Evolutionary conservation across 2,329 filamentous ascomycete species (phyloP).

Genomic region (Aciculosporium take): DNA sequence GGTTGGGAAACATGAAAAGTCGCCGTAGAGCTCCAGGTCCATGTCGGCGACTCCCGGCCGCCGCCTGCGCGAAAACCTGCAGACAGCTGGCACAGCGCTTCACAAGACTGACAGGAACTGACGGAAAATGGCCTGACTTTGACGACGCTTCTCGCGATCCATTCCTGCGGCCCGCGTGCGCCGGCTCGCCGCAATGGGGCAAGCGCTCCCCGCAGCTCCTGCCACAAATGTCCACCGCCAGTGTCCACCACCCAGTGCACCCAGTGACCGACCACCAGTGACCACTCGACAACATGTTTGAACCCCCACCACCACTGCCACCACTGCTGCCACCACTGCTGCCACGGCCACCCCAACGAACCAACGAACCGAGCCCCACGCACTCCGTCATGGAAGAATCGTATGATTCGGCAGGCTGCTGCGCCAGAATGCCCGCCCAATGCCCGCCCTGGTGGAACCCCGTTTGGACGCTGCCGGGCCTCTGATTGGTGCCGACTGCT

Average conservation of each 20-base stretch:
- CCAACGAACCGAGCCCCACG: slow-evolving; percentile 6
- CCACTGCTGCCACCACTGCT: slow-evolving; percentile 1
- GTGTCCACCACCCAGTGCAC: not conserved
- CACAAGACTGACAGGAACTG: not conserved
- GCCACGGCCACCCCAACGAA: not conserved
- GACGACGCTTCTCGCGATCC: slow-evolving; percentile 1
- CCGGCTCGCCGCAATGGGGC: too few species aligned
- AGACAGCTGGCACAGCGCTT: not conserved
- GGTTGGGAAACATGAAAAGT: too few species aligned
- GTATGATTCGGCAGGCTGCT: slow-evolving; percentile 6
- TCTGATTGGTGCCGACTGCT: not conserved
- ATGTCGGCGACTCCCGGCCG: slow-evolving; percentile 6
- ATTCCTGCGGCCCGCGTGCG: slow-evolving; percentile 2
- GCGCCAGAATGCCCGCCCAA: slow-evolving; percentile 3
- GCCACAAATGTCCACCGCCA: too few species aligned
- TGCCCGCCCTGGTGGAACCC: slow-evolving; percentile 2
- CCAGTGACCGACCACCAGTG: too few species aligned
- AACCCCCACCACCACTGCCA: not conserved
- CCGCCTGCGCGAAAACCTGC: not conserved
- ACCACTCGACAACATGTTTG: too few species aligned
- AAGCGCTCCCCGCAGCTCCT: too few species aligned
- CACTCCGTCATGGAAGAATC: slow-evolving; percentile 7
- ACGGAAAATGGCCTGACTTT: slow-evolving; percentile 10
- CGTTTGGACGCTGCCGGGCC: not conserved
- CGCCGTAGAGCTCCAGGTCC: too few species aligned